A percentile compares a stretch with the other conserved stretches of the same genome.
Evolutionary conservation across 805 yeast species (phyloP).

Genomic region (Yamadazyma tumulicola): DNA sequence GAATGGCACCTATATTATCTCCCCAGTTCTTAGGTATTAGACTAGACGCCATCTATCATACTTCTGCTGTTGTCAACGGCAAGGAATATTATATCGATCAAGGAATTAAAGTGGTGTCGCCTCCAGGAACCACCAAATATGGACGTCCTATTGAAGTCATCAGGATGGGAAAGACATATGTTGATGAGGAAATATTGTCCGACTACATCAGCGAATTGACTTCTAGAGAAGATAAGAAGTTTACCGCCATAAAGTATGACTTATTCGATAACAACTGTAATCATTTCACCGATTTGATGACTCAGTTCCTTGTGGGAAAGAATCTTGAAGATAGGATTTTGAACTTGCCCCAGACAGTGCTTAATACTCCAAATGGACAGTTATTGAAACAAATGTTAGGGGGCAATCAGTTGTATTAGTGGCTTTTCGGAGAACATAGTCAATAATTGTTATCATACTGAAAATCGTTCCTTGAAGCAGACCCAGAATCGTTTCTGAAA

Average conservation of each 20-base stretch:
- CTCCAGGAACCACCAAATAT: conserved; percentile 55
- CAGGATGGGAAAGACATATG: conserved; percentile 50
- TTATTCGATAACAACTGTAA: conserved; percentile 65
- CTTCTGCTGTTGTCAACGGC: conserved; percentile 52
- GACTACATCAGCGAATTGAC: conserved; percentile 52
- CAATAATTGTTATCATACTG: no score
- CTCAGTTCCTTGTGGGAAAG: conserved; percentile 56
- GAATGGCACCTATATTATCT: conserved; percentile 53
- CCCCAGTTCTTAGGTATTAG: conserved; percentile 49
- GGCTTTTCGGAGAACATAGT: no score
- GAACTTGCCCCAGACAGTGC: conserved; percentile 50
- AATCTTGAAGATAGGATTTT: conserved; percentile 52
- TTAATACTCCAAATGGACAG: conserved; percentile 34
- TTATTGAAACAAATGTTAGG: conserved; percentile 33
- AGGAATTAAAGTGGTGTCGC: conserved; percentile 41
- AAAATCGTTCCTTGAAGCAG: no score
- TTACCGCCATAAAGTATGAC: conserved; percentile 48
- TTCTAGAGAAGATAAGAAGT: conserved; percentile 36
- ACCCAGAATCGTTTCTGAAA: no score
- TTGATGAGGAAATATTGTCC: conserved; percentile 48
- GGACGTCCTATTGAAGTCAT: conserved; percentile 54
- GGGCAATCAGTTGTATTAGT: conserved; percentile 7
- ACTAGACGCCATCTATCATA: conserved; percentile 66
- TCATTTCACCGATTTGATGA: conserved; percentile 56
- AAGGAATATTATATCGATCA: conserved; percentile 58